Conservation (phyloP, 2,329 filamentous ascomycete species). For the Diaporthe ilicicola region DNA sequence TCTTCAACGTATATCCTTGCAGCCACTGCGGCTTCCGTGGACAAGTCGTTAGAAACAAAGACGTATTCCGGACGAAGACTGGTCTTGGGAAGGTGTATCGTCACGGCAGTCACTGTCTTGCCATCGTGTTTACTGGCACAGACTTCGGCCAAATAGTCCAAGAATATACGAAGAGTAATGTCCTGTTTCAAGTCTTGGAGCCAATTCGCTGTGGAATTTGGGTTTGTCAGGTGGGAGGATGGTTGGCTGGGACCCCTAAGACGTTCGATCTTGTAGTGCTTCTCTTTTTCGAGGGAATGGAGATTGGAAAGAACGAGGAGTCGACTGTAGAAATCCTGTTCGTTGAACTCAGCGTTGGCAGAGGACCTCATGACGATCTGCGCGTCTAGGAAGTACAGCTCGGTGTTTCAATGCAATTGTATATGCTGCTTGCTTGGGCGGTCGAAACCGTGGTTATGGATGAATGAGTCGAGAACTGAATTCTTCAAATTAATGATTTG, state of each 20-base stretch:
- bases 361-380: neutral
- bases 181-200: neutral
- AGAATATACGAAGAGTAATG: neutral
- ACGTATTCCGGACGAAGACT: neutral
- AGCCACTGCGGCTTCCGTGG: too few species aligned
- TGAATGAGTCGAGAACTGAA: too few species aligned
- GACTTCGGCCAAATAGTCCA: neutral
- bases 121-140: neutral
- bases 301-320: neutral
- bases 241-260: neutral
- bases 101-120: neutral
- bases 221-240: neutral
- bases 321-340: neutral
- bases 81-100: neutral
- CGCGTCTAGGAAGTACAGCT: neutral
- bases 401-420: too few species aligned
- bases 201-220: neutral
- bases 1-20: neutral
- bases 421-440: too few species aligned
- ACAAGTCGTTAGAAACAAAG: neutral
- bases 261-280: neutral
- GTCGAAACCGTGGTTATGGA: too few species aligned
- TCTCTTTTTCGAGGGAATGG: neutral
- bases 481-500: too few species aligned
- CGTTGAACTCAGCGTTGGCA: neutral